Conservation (phyloP, 179 eudicot species). For the Gypsophila paniculata region DNA sequence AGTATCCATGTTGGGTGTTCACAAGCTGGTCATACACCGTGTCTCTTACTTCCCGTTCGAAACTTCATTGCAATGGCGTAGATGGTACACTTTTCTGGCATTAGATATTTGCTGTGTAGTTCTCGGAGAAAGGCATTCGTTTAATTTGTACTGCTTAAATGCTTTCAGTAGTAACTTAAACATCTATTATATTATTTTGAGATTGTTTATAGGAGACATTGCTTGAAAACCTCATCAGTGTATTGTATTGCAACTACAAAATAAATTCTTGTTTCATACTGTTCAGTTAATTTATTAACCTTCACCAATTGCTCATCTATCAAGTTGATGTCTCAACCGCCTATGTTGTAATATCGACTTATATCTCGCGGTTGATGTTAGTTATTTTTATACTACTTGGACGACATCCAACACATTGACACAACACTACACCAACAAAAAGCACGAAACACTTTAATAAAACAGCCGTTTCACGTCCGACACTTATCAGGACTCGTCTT, state of each 20-base stretch:
- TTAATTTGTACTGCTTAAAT: constrained; percentile 2
- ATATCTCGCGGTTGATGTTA: background rate
- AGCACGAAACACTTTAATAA: background rate
- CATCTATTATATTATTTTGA: constrained; percentile 4
- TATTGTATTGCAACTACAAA: constrained; percentile 8
- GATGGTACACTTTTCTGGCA: background rate
- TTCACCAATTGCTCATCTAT: no score
- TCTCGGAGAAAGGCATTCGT: constrained; percentile 4
- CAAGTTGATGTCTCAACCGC: background rate
- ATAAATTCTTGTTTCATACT: constrained; percentile 6
- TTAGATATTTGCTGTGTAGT: constrained; percentile 20
- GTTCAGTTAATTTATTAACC: no score
- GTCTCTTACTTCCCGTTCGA: background rate
- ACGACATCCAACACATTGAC: no score
- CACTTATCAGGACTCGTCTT: no score
- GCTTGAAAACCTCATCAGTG: constrained; percentile 5
- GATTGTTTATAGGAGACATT: constrained; percentile 12
- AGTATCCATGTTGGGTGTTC: constrained; percentile 17
- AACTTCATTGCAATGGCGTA: background rate
- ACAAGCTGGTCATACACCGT: constrained; percentile 11
- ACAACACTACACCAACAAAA: no score
- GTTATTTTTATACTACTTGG: background rate
- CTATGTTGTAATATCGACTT: no score
- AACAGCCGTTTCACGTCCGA: no score
- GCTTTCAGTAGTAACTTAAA: constrained; percentile 14